Conservation (phyloP, 2,329 filamentous ascomycete species). For the Chrysoporthe puriensis region DNA sequence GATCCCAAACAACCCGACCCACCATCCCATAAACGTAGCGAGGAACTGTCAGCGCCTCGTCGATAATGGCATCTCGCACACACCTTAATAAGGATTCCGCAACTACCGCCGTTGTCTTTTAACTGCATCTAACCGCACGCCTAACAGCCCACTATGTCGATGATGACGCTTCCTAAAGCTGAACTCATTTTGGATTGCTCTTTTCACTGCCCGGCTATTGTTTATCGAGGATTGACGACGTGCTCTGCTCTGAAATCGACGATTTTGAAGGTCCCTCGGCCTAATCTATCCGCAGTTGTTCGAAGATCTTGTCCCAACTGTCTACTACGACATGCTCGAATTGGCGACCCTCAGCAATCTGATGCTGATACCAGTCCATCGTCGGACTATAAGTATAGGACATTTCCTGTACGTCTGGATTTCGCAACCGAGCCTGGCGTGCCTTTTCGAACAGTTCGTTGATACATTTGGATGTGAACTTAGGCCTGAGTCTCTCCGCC, state of each 20-base stretch:
- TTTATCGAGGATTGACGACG: not conserved
- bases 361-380: conserved; percentile 54
- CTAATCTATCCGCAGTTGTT: conserved; percentile 14
- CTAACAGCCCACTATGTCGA: not conserved
- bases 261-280: not conserved
- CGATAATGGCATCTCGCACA: not conserved
- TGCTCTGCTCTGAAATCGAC: not conserved
- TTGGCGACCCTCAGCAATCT: conserved; percentile 50
- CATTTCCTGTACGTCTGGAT: conserved; percentile 35
- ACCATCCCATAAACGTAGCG: not conserved
- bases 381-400: conserved; percentile 52
- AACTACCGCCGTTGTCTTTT: not conserved
- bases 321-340: conserved; percentile 54
- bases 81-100: not conserved
- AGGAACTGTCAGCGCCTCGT: not conserved
- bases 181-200: conserved; percentile 2
- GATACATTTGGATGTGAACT: conserved; percentile 38
- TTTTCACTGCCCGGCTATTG: conserved; percentile 13
- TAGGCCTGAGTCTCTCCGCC: conserved; percentile 10
- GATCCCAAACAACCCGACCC: too few species aligned
- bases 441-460: conserved; percentile 51
- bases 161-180: not conserved
- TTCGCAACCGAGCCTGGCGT: conserved; percentile 31
- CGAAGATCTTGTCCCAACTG: conserved; percentile 48
- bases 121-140: not conserved